Percentiles rank a stretch among this genome's conserved stretches.
These are phyloP conservation scores for Tylopilus felleus DNA, from an alignment of 768 basidiomycete species.

Conservation along the genomic window DNA sequence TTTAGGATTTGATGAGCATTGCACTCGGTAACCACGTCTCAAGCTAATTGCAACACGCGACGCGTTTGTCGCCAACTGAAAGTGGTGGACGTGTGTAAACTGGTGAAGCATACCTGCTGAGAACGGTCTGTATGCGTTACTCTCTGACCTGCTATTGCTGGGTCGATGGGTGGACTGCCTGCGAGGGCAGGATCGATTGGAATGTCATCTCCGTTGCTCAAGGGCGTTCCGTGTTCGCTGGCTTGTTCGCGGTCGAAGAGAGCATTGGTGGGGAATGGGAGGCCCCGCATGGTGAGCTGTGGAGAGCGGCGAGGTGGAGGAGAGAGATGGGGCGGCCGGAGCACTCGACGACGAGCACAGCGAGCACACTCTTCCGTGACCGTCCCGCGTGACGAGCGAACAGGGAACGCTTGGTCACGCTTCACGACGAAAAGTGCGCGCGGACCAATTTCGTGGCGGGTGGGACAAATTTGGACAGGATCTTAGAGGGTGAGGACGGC, in stretches of 20 bases:
- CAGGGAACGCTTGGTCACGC: slow-evolving; percentile 26
- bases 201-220: slow-evolving; percentile 59
- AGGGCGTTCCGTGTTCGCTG: slow-evolving; percentile 58
- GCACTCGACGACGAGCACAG: slow-evolving; percentile 39
- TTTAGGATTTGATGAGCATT: slow-evolving; percentile 18
- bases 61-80: slow-evolving; percentile 47
- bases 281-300: slow-evolving; percentile 50
- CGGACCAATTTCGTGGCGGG: neutral
- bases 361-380: slow-evolving; percentile 33
- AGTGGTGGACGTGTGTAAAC: slow-evolving; percentile 15
- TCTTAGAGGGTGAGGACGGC: no score
- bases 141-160: slow-evolving; percentile 39
- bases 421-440: slow-evolving; percentile 16
- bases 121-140: slow-evolving; percentile 11
- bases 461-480: slow-evolving; percentile 8
- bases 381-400: slow-evolving; percentile 30
- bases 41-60: slow-evolving; percentile 58
- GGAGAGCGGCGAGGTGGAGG: slow-evolving; percentile 15
- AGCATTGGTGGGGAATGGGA: slow-evolving; percentile 46
- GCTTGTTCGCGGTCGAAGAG: slow-evolving; percentile 53
- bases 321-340: slow-evolving; percentile 10
- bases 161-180: slow-evolving; percentile 47
- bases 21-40: slow-evolving; percentile 17
- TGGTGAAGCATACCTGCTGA: slow-evolving; percentile 38
- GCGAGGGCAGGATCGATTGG: slow-evolving; percentile 79